Evolutionary conservation across 2,329 filamentous ascomycete species (phyloP).

Genomic region (Gnomoniopsis sp.): DNA sequence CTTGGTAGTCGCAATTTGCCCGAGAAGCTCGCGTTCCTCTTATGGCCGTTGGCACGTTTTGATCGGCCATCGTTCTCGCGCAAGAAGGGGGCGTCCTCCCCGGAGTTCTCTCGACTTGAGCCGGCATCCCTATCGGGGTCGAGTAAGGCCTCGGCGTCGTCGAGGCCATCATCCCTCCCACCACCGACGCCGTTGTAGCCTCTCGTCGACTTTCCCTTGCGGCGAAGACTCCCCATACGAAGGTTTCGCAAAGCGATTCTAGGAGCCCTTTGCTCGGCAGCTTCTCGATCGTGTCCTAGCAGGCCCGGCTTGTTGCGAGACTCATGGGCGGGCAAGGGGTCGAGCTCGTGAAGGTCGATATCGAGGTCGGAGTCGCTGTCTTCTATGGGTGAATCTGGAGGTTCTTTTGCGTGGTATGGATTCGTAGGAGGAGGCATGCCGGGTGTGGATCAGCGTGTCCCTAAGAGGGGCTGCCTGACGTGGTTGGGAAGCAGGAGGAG

Average conservation of each 20-base stretch:
- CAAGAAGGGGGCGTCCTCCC: constrained; percentile 75
- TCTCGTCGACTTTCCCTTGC: constrained; percentile 50
- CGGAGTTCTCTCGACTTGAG: constrained; percentile 43
- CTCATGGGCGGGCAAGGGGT: constrained; percentile 47
- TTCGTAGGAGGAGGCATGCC: constrained; percentile 55
- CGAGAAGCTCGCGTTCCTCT: constrained; percentile 40
- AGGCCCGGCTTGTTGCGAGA: constrained; percentile 25
- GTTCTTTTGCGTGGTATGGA: constrained; percentile 51
- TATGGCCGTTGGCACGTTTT: constrained; percentile 36
- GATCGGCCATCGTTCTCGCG: constrained; percentile 35
- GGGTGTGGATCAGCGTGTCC: constrained; percentile 25
- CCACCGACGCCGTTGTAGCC: constrained; percentile 60
- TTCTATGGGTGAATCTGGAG: constrained; percentile 61
- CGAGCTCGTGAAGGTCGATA: constrained; percentile 76
- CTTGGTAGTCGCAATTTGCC: constrained; percentile 61
- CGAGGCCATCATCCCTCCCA: constrained; percentile 53
- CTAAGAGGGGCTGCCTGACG: constrained; percentile 12
- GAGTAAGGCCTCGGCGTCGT: constrained; percentile 66
- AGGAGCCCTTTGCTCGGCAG: constrained; percentile 43
- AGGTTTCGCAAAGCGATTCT: constrained; percentile 69
- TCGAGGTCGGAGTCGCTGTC: constrained; percentile 78
- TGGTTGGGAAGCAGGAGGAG: constrained; percentile 8
- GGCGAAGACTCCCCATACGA: constrained; percentile 63
- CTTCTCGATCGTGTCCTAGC: constrained; percentile 49
- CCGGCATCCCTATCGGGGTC: constrained; percentile 49